Base-by-base conservation (phyloP, 345 rosid species). In the Carallia pectinifolia region DNA sequence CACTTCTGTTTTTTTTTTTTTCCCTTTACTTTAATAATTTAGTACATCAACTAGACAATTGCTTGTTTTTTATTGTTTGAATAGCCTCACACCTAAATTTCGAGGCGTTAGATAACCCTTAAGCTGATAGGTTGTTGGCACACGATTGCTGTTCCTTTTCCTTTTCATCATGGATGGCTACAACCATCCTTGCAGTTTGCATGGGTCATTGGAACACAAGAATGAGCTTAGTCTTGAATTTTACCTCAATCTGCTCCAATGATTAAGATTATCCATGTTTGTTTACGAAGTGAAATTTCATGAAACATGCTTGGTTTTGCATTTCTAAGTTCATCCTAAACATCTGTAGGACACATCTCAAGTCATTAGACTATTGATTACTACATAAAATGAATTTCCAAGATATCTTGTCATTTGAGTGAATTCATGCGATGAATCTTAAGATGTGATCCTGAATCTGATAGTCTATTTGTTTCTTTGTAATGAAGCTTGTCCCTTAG, bases 401-500 rank as follows among this genome's bases (percentile, higher is more conserved):
- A 29, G 8, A 39, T 36, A 39, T 12, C 9, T 47, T 30, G 36
- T 50, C 37, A 23, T 27, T 40, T 67, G 29, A 58, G 19, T 44
- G 5, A 60, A 40, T 17, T 60, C 44, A 33, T 18, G 17, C 30
- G n/a, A 59, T 48, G 17, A 27, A 27, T 36, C 44, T 34, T 62
- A 30, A 5, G 56, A 61, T 8, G 40, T 16, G 40, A 68, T 67
- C 31, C 23, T 34, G 68, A 31, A 30, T 62, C 72, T 73, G 7
- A 60, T 70, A 34, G 39, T 62, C 36, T 40, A 65, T 65, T 54
- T 48, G 30, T 72, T 33, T 52, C 77, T 55, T 60, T 77, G 77
- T 71, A 65, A 83, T 56, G 80, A 64, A 92, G 98, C 98, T 55
- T 92, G 96, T 68, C 95, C 96, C 15, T 71, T 87, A 75, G 98